Conservation (phyloP, 257 asterid species). For the Scutellaria galericulata region DNA sequence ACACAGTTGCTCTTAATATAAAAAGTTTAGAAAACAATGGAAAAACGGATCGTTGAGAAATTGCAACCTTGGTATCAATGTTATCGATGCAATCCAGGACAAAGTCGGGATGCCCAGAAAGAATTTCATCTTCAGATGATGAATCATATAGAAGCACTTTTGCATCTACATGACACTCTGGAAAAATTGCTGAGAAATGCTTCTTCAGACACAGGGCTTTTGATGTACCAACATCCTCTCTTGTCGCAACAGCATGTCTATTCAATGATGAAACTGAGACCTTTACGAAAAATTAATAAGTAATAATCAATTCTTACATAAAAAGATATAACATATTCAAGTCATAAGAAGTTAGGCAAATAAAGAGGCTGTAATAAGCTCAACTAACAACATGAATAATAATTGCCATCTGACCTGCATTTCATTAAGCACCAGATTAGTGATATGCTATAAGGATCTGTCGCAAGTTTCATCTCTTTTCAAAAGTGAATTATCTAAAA, state of each 20-base stretch:
- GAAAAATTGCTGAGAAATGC: slow-evolving; percentile 81
- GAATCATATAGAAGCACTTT: slow-evolving; percentile 84
- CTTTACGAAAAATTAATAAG: slow-evolving; percentile 50
- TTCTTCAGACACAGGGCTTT: slow-evolving; percentile 89
- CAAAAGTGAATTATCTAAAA: background rate
- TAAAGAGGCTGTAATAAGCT: slow-evolving; percentile 25
- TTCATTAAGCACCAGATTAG: slow-evolving; percentile 22
- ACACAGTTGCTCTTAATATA: background rate
- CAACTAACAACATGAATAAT: slow-evolving; percentile 22
- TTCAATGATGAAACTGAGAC: slow-evolving; percentile 95
- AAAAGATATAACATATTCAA: slow-evolving; percentile 13
- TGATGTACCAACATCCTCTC: slow-evolving; percentile 93
- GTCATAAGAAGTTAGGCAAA: slow-evolving; percentile 22
- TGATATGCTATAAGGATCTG: background rate
- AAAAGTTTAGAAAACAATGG: background rate
- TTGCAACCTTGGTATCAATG: slow-evolving; percentile 87
- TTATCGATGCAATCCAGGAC: slow-evolving; percentile 96
- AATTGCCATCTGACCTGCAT: slow-evolving; percentile 25
- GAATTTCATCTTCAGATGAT: slow-evolving; percentile 89
- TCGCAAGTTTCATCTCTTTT: slow-evolving; percentile 13
- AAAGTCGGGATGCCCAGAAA: slow-evolving; percentile 83
- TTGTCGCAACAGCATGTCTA: slow-evolving; percentile 97
- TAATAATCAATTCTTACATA: slow-evolving; percentile 23
- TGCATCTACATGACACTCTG: slow-evolving; percentile 88
- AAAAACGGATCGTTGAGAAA: slow-evolving; percentile 17